Conservation (phyloP, 352 stramenopile genomes). For the Pythium chondricola region DNA sequence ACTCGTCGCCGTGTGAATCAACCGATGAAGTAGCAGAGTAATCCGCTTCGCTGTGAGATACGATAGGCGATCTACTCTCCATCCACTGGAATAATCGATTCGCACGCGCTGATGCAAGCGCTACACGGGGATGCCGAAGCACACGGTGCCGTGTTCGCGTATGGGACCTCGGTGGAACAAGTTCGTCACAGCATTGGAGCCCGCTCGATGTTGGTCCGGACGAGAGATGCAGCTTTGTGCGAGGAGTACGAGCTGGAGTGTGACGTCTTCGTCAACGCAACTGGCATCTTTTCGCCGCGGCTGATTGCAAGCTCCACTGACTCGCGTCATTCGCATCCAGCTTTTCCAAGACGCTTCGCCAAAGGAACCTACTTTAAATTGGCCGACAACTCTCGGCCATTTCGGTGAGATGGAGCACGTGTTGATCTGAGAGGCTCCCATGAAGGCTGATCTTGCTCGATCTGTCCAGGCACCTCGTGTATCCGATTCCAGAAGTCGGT, state of each 20-base stretch:
- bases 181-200: slow-evolving; percentile 17
- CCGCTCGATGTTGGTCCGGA: neutral
- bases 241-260: slow-evolving; percentile 69
- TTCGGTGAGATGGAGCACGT: slow-evolving; percentile 52
- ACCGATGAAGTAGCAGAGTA: too few relatives aligned
- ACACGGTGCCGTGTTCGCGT: slow-evolving; percentile 74
- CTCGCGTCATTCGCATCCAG: slow-evolving; percentile 9
- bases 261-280: slow-evolving; percentile 91
- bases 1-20: too few relatives aligned
- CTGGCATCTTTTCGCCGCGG: slow-evolving; percentile 75
- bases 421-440: too few relatives aligned
- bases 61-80: slow-evolving; percentile 86
- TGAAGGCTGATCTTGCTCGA: too few relatives aligned
- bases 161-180: slow-evolving; percentile 54
- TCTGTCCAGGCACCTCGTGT: slow-evolving; percentile 83
- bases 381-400: slow-evolving; percentile 35
- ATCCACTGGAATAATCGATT: slow-evolving; percentile 95
- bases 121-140: slow-evolving; percentile 89
- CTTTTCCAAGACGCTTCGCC: slow-evolving; percentile 72
- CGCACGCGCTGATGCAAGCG: slow-evolving; percentile 86
- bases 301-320: slow-evolving; percentile 16
- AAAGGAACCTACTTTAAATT: slow-evolving; percentile 97
- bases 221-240: slow-evolving; percentile 29
- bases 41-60: too few relatives aligned
- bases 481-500: slow-evolving; percentile 92